Evolutionary conservation across 1,284 basidiomycete genomes (phyloP), one percentile per base, ranked within the genome.

Genomic region (Hypsizygus ulmarius): DNA sequence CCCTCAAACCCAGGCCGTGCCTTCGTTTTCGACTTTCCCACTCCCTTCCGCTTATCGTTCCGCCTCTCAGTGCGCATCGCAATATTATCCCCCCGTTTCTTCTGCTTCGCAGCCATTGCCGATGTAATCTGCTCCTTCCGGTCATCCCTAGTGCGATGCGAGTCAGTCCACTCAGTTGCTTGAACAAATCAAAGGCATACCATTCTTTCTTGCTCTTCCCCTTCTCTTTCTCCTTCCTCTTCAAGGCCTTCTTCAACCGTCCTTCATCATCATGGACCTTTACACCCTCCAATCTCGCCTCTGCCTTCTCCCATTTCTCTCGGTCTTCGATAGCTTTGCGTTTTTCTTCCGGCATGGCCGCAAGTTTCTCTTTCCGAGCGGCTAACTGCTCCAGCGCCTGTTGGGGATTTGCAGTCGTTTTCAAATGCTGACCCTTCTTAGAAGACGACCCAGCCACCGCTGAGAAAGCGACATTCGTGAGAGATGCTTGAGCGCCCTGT

Each of bases 71-170:
- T 81, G 9, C 91, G 80, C 66, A 77, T 78, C 0, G 90, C 87
- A 56, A 97, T 87, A 63, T 97, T 96, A 61, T 95, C 92, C 14
- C 83, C 64, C 3, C 92, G 78, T 69, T 96, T 97, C 73, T 93
- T 92, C 68, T 91, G 85, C 61, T 81, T 83, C 27, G 87, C 87
- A 1, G 85, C 85, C 78, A 91, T 87, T 3, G 83, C 77, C 14
- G 81, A 76, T 5, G 77, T 60, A 18, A 93, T 61, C 32, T 90
- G 81, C 53, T 88, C 81, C 66, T 94, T 95, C 51, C 91, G 80
- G 57, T 92, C 88, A 33, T 82, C 79, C 93, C 92, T 94, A 60
- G 51, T 19, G 27, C 21, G 12, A 27, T 30, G 9, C 25, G n/a
- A 15, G 19, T 27, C n/a, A 42, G 32, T n/a, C 11, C 30, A 39